These are phyloP conservation scores for Cercospora nicotianae DNA, from an alignment of 2,329 filamentous ascomycete genomes.

Conservation along the genomic window DNA sequence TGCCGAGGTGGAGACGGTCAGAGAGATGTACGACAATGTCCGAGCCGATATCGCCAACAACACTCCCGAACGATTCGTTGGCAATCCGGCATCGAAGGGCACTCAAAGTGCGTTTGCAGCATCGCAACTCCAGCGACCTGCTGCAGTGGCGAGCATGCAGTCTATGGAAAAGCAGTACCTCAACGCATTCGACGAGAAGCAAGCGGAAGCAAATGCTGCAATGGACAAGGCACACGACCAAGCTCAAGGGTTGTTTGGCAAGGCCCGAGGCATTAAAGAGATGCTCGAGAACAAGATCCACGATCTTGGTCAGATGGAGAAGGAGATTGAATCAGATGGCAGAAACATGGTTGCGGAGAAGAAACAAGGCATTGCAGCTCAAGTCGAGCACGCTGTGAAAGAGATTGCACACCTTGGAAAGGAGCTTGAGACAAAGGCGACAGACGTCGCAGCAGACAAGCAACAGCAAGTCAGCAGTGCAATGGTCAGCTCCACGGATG, in stretches of 20 bases:
- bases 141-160: not conserved
- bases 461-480: slow-evolving; percentile 7
- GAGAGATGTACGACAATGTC: slow-evolving; percentile 25
- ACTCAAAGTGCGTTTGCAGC: not conserved
- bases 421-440: slow-evolving; percentile 18
- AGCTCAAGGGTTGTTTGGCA: slow-evolving; percentile 19
- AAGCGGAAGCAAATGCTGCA: slow-evolving; percentile 19
- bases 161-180: slow-evolving; percentile 5
- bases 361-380: slow-evolving; percentile 16
- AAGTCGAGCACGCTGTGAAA: slow-evolving; percentile 17
- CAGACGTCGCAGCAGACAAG: slow-evolving; percentile 10
- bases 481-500: slow-evolving; percentile 3
- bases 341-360: slow-evolving; percentile 21
- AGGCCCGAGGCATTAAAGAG: slow-evolving; percentile 19
- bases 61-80: slow-evolving; percentile 26
- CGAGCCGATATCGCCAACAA: slow-evolving; percentile 25
- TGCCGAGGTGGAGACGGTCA: slow-evolving; percentile 22
- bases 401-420: slow-evolving; percentile 22
- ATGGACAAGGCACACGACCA: slow-evolving; percentile 20
- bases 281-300: slow-evolving; percentile 25
- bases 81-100: slow-evolving; percentile 3
- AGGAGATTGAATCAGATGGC: slow-evolving; percentile 24
- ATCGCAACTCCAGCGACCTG: not conserved
- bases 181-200: slow-evolving; percentile 19
- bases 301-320: slow-evolving; percentile 26